phyloP scores from a whole-genome alignment of 129 eudicot genomes.

The Tanacetum coccineum region DNA sequence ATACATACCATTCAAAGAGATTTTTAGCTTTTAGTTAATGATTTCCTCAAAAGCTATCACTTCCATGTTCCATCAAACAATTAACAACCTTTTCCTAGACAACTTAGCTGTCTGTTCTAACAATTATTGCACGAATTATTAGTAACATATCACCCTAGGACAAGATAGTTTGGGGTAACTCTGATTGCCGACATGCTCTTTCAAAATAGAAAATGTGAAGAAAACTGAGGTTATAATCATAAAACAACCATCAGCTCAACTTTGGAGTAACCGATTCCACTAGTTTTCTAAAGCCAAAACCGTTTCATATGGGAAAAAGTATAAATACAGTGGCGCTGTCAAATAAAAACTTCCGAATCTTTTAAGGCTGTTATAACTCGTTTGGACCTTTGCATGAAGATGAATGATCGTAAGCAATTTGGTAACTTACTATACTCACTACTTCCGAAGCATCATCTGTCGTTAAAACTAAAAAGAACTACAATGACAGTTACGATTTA shows the following conservation, averaged over 20 bases:
- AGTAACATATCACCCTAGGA: neutral
- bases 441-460: no score
- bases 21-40: no score
- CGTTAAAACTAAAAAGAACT: neutral
- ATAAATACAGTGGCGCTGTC: neutral
- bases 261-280: neutral
- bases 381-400: no score
- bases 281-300: neutral
- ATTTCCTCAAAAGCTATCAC: no score
- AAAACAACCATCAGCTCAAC: neutral
- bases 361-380: no score
- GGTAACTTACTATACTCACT: no score
- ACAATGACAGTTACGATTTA: neutral
- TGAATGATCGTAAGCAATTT: no score
- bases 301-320: neutral
- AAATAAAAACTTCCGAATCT: neutral
- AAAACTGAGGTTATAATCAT: neutral
- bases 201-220: neutral
- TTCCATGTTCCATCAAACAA: no score
- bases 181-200: neutral
- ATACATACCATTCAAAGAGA: no score
- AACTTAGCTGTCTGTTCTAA: no score
- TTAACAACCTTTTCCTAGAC: no score
- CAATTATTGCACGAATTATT: neutral
- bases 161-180: neutral